Evolutionary conservation across 352 stramenopile species (phyloP).

Genomic region (Phytophthora meadii): DNA sequence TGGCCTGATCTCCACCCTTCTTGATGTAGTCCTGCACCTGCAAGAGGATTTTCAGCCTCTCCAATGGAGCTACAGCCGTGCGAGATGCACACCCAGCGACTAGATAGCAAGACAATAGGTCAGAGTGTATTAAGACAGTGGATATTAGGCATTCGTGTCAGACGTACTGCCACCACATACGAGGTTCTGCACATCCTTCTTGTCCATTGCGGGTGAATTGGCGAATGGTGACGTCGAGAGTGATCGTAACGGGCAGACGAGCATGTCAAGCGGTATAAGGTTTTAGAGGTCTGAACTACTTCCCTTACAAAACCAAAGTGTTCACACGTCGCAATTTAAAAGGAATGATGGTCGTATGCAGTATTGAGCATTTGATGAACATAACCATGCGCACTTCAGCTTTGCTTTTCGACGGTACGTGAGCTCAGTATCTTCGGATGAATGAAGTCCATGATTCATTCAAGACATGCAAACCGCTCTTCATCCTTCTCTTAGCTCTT

Average conservation of each 20-base stretch:
- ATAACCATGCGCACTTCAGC: slow-evolving; percentile 20
- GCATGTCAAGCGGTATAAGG: not conserved
- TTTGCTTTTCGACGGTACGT: slow-evolving; percentile 8
- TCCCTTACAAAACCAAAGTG: not conserved
- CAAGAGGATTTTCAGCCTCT: slow-evolving; percentile 84
- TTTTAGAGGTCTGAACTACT: not conserved
- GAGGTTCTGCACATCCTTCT: slow-evolving; percentile 64
- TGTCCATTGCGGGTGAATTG: slow-evolving; percentile 37
- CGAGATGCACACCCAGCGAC: slow-evolving; percentile 76
- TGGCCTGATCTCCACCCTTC: slow-evolving; percentile 6
- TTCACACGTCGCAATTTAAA: slow-evolving; percentile 14
- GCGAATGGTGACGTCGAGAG: slow-evolving; percentile 18
- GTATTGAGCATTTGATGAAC: not conserved
- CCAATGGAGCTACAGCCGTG: slow-evolving; percentile 72
- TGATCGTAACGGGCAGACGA: slow-evolving; percentile 18
- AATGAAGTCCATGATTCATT: slow-evolving; percentile 16
- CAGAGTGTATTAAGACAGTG: not conserved
- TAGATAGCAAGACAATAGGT: slow-evolving; percentile 20
- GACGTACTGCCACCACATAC: slow-evolving; percentile 77
- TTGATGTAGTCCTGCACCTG: slow-evolving; percentile 81
- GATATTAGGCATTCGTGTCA: not conserved
- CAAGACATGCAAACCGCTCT: slow-evolving; percentile 13
- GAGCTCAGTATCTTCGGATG: not conserved
- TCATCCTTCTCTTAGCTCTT: not conserved
- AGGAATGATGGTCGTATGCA: slow-evolving; percentile 11